These are phyloP conservation scores for Sarcocystis neurona DNA, from an alignment of 169 alveolate species.

Conservation along the genomic window DNA sequence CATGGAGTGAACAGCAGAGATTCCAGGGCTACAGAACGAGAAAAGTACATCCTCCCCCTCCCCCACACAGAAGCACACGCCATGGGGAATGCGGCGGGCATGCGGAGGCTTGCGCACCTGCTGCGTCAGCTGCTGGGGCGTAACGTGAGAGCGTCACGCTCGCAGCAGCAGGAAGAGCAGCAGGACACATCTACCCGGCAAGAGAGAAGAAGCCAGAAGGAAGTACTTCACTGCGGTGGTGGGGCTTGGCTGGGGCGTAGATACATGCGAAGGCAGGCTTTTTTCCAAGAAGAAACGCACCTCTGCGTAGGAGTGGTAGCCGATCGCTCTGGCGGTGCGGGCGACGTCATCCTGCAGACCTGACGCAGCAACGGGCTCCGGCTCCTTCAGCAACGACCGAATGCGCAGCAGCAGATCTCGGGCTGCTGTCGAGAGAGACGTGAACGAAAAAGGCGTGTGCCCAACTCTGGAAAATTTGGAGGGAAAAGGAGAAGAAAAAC, in stretches of 20 bases:
- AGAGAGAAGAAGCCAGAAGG: background rate
- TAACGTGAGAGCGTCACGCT: no score
- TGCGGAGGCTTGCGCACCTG: no score
- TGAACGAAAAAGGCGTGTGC: conserved; percentile 12
- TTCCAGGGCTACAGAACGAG: no score
- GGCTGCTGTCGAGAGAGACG: background rate
- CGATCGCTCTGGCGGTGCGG: background rate
- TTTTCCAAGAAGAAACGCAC: background rate
- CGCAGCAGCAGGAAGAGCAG: no score
- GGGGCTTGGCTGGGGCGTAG: background rate
- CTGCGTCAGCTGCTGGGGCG: no score
- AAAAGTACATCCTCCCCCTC: no score
- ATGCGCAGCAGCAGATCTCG: conserved; percentile 19
- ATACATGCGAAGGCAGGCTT: background rate
- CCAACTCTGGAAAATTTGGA: background rate
- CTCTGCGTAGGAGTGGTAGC: conserved; percentile 27
- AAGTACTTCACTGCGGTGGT: background rate
- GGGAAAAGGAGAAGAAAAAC: no score
- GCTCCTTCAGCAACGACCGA: background rate
- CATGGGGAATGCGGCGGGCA: no score
- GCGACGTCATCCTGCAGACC: conserved; percentile 18
- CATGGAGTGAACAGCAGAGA: no score
- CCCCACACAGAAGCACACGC: no score
- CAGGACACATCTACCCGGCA: no score
- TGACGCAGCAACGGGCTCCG: background rate